Evolutionary conservation across 164 flowering plant genomes (phyloP), one percentile per base, ranked within the genome.

Genomic region (Vitis labrusca): DNA sequence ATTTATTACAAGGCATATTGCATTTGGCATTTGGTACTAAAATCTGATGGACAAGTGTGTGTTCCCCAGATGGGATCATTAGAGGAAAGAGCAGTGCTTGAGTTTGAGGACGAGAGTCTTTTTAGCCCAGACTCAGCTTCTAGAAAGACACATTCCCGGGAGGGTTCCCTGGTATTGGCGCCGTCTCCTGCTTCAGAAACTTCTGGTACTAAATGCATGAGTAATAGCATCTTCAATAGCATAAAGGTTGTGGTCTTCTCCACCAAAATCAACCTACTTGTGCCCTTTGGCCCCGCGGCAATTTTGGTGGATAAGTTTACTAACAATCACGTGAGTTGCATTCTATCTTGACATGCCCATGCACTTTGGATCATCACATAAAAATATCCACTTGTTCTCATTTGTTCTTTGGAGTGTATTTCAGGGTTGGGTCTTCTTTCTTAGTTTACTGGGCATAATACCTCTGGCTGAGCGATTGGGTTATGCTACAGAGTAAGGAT

Each of bases 381-480:
- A 6, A 37, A 37, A 37, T 37, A 37, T 37, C 44, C 5, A 49
- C 7, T 55, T 29, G 17, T 15, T 52, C 50, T 57, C 23, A 37
- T 61, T 44, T 23, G 1, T 68, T 29, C 1, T 15, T 30, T 48
- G 44, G 7, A 14, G 17, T 8, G 7, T 15, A 11, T 63, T 50
- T 74, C 65, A 78, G 78, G 74, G 77, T 50, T 75, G 74, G 76
- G 78, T 78, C 55, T 75, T 74, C 58, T 32, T 74, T 32, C 67
- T 75, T 2, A 71, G 78, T 53, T 57, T 78, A 10, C 16, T 71
- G 65, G 81, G 78, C 29, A 78, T 74, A 47, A 75, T 68, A 57
- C 81, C 81, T 16, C 49, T 78, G 63, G 81, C 81, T 1, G 81
- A 78, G 70, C 78, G 81, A 12, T 61, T 78, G 23, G 81, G 81